Evolutionary conservation across 345 rosid species (phyloP).

Genomic region (Syzygium jambos): DNA sequence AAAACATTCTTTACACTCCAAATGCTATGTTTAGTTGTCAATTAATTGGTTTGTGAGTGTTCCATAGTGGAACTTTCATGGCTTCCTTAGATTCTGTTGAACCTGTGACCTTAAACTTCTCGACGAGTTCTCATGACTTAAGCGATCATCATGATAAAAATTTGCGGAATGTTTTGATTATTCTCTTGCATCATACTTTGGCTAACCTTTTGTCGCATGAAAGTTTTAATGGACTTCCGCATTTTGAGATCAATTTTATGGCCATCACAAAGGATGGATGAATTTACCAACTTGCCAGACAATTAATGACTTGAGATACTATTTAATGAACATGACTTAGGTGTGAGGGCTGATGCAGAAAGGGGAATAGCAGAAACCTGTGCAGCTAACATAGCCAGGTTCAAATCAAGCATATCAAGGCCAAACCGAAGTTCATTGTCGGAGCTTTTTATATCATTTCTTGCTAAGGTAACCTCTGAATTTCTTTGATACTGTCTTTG

Average conservation of each 20-base stretch:
- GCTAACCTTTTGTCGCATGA: neutral
- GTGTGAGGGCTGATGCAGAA: constrained; percentile 62
- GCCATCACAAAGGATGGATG: neutral
- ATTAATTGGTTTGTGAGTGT: neutral
- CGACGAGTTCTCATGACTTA: neutral
- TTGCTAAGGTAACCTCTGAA: constrained; percentile 46
- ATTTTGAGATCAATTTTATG: neutral
- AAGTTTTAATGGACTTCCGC: neutral
- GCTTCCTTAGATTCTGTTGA: neutral
- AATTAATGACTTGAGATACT: neutral
- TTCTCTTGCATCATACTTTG: neutral
- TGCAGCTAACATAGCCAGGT: constrained; percentile 42
- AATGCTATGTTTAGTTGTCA: neutral
- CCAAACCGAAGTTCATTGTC: constrained; percentile 57
- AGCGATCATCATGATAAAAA: neutral
- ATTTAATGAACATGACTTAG: constrained; percentile 28
- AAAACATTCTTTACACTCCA: neutral
- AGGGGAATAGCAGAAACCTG: constrained; percentile 36
- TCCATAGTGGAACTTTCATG: neutral
- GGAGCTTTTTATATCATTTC: constrained; percentile 67
- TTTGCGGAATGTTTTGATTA: neutral
- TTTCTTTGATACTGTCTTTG: neutral
- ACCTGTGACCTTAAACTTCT: neutral
- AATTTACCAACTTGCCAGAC: neutral
- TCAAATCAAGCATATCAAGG: constrained; percentile 32